These are phyloP conservation scores for Pleurotus pulmonarius DNA, from an alignment of 768 basidiomycete species.

Conservation along the genomic window DNA sequence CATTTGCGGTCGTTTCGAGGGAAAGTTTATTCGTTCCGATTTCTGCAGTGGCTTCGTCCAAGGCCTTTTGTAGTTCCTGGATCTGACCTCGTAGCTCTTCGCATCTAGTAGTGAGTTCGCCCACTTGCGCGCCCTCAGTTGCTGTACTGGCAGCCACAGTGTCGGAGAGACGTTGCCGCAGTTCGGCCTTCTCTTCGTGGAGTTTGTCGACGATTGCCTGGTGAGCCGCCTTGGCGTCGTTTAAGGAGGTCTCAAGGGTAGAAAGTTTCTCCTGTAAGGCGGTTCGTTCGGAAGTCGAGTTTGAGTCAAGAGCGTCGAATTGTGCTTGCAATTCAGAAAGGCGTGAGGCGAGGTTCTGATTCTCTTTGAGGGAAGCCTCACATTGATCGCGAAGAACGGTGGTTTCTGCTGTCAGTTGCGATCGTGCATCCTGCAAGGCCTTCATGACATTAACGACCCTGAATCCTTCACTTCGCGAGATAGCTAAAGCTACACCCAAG, in stretches of 20 bases:
- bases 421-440: not conserved
- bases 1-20: not conserved
- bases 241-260: constrained; percentile 15
- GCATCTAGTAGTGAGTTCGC: constrained; percentile 30
- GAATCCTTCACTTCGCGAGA: constrained; percentile 13
- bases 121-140: constrained; percentile 21
- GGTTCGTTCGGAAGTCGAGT: not conserved
- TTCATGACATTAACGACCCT: constrained; percentile 3
- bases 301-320: not conserved
- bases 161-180: constrained; percentile 22
- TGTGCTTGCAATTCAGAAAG: constrained; percentile 1
- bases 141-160: constrained; percentile 20
- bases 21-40: not conserved
- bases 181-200: constrained; percentile 20
- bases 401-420: not conserved
- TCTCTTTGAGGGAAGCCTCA: constrained; percentile 3
- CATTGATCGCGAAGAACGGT: constrained; percentile 9
- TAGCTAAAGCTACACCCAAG: constrained; percentile 21
- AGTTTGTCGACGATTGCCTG: constrained; percentile 24
- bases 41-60: not conserved
- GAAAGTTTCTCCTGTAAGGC: constrained; percentile 17
- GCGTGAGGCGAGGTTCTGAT: constrained; percentile 1
- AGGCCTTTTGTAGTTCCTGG: not conserved
- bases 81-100: not conserved
- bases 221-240: constrained; percentile 16